These are phyloP conservation scores for Phaseolus lunatus DNA, from an alignment of 306 rosid genomes.

Conservation along the genomic window DNA sequence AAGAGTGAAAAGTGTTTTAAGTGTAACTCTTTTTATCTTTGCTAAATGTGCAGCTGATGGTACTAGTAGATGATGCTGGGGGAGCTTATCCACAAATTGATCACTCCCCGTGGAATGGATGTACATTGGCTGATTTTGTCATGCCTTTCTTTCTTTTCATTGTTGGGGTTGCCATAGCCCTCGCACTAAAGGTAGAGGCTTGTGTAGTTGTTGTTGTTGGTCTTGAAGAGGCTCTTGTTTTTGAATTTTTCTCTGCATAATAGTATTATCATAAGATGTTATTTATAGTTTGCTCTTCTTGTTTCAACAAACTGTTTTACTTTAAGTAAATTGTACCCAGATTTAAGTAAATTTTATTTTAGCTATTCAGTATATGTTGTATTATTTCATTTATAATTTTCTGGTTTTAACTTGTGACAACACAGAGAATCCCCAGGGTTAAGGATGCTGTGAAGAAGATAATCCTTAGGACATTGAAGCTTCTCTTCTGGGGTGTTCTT, in stretches of 20 bases:
- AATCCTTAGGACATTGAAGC: constrained; percentile 73
- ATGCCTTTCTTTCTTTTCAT: constrained; percentile 98
- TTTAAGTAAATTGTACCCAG: no score
- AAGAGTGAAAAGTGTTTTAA: no score
- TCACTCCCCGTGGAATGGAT: constrained; percentile 95
- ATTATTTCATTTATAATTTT: not conserved
- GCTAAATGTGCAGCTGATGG: constrained; percentile 61
- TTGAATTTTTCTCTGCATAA: not conserved
- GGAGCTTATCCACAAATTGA: constrained; percentile 79
- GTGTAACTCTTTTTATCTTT: no score
- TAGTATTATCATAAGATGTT: not conserved
- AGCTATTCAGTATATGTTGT: not conserved
- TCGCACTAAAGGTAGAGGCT: constrained; percentile 76
- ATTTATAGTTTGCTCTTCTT: not conserved
- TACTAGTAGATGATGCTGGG: constrained; percentile 89
- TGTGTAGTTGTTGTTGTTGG: not conserved
- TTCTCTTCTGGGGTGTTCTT: constrained; percentile 85
- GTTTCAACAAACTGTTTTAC: not conserved
- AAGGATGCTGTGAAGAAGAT: constrained; percentile 64
- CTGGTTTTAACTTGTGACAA: not conserved
- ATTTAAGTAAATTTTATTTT: no score
- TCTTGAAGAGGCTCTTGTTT: not conserved
- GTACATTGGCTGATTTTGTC: constrained; percentile 87
- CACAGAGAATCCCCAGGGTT: constrained; percentile 63
- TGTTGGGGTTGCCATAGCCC: constrained; percentile 89